These are phyloP conservation scores for Arthroderma uncinatum DNA, from an alignment of 2,329 filamentous ascomycete species.

Conservation along the genomic window DNA sequence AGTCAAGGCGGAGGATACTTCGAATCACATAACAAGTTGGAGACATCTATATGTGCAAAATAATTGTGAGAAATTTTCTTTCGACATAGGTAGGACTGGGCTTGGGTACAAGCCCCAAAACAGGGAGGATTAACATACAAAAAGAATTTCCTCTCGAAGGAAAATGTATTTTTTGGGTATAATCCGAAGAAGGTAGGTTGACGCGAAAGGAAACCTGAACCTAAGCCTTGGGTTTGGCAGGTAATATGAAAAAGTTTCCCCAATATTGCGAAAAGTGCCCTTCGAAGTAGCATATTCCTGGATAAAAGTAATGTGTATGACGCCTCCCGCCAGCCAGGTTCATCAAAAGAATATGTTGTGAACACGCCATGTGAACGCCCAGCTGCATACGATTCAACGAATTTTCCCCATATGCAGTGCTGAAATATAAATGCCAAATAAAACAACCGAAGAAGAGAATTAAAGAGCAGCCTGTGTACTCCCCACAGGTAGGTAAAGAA, in stretches of 20 bases:
- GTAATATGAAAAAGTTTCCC: slow-evolving; percentile 25
- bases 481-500: slow-evolving; percentile 10
- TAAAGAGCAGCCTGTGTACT: slow-evolving; percentile 4
- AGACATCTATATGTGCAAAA: slow-evolving; percentile 32
- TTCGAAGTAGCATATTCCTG: slow-evolving; percentile 27
- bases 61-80: slow-evolving; percentile 37
- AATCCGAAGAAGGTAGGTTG: slow-evolving; percentile 20
- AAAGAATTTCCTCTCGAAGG: slow-evolving; percentile 22
- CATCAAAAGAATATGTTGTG: slow-evolving; percentile 11
- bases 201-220: slow-evolving; percentile 26
- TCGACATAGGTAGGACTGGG: slow-evolving; percentile 26
- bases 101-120: slow-evolving; percentile 29
- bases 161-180: slow-evolving; percentile 21
- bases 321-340: slow-evolving; percentile 22
- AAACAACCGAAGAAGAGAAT: slow-evolving; percentile 19
- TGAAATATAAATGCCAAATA: slow-evolving; percentile 13
- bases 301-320: slow-evolving; percentile 22
- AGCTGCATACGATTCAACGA: slow-evolving; percentile 25
- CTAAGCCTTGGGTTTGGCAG: slow-evolving; percentile 16
- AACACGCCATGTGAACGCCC: slow-evolving; percentile 27
- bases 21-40: slow-evolving; percentile 15
- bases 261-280: slow-evolving; percentile 18
- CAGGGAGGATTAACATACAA: slow-evolving; percentile 43
- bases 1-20: slow-evolving; percentile 17
- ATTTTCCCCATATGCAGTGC: slow-evolving; percentile 25